Base-by-base conservation (phyloP, 331 rosid species). In the Malus hybrid region DNA sequence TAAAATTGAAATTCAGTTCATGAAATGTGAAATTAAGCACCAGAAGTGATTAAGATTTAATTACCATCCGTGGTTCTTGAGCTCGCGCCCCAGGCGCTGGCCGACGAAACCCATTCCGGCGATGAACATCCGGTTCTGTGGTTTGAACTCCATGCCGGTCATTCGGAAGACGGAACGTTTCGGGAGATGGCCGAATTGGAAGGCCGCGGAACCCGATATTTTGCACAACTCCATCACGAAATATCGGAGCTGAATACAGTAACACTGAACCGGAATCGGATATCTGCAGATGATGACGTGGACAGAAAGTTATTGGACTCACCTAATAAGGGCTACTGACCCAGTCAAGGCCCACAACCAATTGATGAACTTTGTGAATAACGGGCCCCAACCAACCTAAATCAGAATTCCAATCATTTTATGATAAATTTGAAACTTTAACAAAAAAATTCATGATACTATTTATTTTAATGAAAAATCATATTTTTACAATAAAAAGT, bases 21-120 rank as follows among this genome's bases (percentile, higher is more conserved):
- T 13, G 7, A 15, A 71, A 14, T 22, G 70, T 68, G 24, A 69
- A 18, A 2, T 42, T 42, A 42, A 10, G 48, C 1, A 69, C n/a
- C 33, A n/a, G 12, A 28, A 61, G 66, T 10, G 5, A 61, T 28
- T 28, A 31, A 60, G 69, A 50, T 31, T 68, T 42, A 42, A 42
- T 42, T 56, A 94, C 97, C 97, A 94, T 81, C 95, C 90, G 28
- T 78, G 93, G 69, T 76, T 84, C 73, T 83, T 90, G 79, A 94
- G 96, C 52, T 86, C 82, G 66, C 67, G 70, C 18, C 91, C 86
- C 75, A 94, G 84, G 48, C 81, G 78, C 69, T 83, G 85, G 1
- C 90, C 97, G 16, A 94, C 91, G 75, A 88, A 90, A 65, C 99
- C 97, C 89, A 92, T 78, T 5, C 96, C 96, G 5, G 88, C 42